These are phyloP conservation scores for Austroboletus eburneus DNA, from an alignment of 768 basidiomycete genomes.

Conservation along the genomic window DNA sequence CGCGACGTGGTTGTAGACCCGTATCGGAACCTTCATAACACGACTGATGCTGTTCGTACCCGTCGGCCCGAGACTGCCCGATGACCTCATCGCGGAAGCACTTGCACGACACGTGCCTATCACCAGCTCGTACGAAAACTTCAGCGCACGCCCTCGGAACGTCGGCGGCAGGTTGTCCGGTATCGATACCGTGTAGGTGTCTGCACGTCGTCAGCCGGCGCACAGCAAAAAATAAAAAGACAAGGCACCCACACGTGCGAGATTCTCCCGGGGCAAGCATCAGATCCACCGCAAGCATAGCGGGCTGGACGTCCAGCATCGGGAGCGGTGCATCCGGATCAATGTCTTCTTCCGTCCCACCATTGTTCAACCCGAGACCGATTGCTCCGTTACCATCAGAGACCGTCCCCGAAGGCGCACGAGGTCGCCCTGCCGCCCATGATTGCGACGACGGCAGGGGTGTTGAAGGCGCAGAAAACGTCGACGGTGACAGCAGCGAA, in stretches of 20 bases:
- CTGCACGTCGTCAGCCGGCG: slow-evolving; percentile 27
- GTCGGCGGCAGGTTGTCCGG: slow-evolving; percentile 87
- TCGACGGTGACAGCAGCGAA: slow-evolving; percentile 43
- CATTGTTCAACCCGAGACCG: slow-evolving; percentile 30
- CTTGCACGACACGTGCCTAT: slow-evolving; percentile 79
- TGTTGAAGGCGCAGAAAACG: slow-evolving; percentile 23
- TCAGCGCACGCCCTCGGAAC: slow-evolving; percentile 77
- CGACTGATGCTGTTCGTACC: slow-evolving; percentile 56
- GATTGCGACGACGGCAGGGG: slow-evolving; percentile 24
- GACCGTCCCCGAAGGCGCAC: slow-evolving; percentile 23
- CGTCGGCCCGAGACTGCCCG: slow-evolving; percentile 30
- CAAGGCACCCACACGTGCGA: slow-evolving; percentile 55
- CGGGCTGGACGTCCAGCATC: slow-evolving; percentile 79
- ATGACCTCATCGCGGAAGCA: slow-evolving; percentile 24
- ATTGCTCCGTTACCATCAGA: slow-evolving; percentile 17
- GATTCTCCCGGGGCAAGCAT: slow-evolving; percentile 79
- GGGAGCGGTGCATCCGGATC: slow-evolving; percentile 69
- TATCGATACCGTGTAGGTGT: slow-evolving; percentile 71
- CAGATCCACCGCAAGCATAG: slow-evolving; percentile 88
- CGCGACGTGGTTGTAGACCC: slow-evolving; percentile 84
- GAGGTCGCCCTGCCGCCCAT: slow-evolving; percentile 17
- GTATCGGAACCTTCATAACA: slow-evolving; percentile 87
- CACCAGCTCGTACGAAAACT: slow-evolving; percentile 87
- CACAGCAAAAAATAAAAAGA: background rate
- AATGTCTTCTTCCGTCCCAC: slow-evolving; percentile 41